A percentile compares a stretch with the other conserved stretches of the same genome.
phyloP scores from a whole-genome alignment of 192 early-diverging fungal species.

The Oehlia diaphana region DNA sequence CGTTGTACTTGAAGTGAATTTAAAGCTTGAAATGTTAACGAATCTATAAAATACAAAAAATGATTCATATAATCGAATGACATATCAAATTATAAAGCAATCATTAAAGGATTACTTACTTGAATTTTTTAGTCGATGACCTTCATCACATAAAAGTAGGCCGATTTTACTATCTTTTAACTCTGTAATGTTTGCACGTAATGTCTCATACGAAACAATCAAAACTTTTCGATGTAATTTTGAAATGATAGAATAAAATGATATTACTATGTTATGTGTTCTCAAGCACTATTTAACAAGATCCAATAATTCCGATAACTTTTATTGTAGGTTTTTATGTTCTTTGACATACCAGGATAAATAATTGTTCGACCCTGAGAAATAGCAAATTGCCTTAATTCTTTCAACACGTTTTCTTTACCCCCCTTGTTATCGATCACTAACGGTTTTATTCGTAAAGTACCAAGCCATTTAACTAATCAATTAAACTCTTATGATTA shows the following conservation, averaged over 20 bases:
- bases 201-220: constrained; percentile 97
- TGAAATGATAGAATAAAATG: background rate
- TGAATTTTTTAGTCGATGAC: constrained; percentile 92
- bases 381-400: constrained; percentile 77
- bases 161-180: constrained; percentile 83
- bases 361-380: constrained; percentile 84
- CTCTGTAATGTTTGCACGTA: constrained; percentile 79
- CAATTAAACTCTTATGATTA: background rate
- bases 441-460: constrained; percentile 76
- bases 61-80: background rate
- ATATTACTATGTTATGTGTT: background rate
- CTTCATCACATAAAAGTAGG: constrained; percentile 95
- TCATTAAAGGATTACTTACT: constrained; percentile 30
- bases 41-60: constrained; percentile 44
- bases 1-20: constrained; percentile 86
- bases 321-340: too few relatives aligned
- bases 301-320: too few relatives aligned
- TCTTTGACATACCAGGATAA: constrained; percentile 59
- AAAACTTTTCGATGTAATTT: constrained; percentile 57
- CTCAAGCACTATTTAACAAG: background rate
- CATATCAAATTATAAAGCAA: background rate
- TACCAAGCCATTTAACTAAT: constrained; percentile 88
- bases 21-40: constrained; percentile 78
- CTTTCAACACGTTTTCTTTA: constrained; percentile 80
- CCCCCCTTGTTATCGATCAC: constrained; percentile 88